A percentile compares a stretch with the other conserved stretches of the same genome.
Conservation (phyloP, 805 yeast species). For the Saccharomycopsis sp. region DNA sequence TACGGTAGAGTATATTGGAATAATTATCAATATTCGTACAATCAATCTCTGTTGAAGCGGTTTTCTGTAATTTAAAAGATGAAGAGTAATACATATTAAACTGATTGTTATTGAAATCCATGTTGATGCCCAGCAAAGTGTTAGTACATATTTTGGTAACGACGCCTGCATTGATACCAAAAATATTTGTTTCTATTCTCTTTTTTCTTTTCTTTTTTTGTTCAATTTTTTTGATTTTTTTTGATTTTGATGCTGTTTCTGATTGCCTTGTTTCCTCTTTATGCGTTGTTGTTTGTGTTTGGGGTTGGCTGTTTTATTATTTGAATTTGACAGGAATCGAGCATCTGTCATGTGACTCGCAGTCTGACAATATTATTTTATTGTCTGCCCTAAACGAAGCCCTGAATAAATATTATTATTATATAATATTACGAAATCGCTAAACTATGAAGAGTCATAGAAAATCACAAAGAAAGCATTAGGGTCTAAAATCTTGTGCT, state of each 20-base stretch:
- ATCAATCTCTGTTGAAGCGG: constrained; percentile 84
- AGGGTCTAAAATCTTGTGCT: too few species aligned
- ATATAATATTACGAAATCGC: too few species aligned
- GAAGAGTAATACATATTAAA: constrained; percentile 40
- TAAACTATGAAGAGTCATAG: too few species aligned
- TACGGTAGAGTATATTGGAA: constrained; percentile 72
- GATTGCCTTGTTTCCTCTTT: too few species aligned
- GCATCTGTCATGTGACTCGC: too few species aligned
- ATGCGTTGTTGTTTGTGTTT: too few species aligned
- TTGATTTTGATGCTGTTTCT: background rate
- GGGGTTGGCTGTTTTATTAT: too few species aligned
- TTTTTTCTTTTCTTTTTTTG: background rate
- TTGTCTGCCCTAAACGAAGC: too few species aligned
- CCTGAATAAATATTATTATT: too few species aligned
- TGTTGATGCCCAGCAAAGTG: constrained; percentile 10
- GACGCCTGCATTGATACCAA: background rate
- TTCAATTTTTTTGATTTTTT: background rate
- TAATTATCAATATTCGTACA: constrained; percentile 72
- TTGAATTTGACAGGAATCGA: too few species aligned
- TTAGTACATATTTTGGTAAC: constrained; percentile 1
- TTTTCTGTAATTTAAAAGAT: constrained; percentile 69
- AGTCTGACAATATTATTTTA: too few species aligned
- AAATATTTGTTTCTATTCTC: background rate
- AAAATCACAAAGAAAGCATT: too few species aligned
- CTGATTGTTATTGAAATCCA: constrained; percentile 10